phyloP scores from a whole-genome alignment of 371 early-diverging fungal genomes.

The Lichtheimia ramosa region DNA sequence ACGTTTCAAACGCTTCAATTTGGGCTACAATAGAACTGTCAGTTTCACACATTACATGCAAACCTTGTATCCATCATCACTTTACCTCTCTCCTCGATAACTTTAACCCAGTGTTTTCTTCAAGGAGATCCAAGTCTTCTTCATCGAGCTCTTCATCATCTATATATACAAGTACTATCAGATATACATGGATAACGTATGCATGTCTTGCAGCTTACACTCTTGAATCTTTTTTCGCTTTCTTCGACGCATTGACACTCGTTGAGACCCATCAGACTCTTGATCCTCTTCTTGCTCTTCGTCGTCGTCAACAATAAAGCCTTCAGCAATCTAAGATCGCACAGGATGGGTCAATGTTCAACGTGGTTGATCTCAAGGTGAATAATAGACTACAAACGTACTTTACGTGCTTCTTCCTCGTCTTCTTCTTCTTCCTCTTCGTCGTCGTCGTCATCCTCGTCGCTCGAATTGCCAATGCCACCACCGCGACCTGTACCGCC shows the following conservation, averaged over 20 bases:
- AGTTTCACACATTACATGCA: neutral
- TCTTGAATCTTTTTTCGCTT: constrained; percentile 52
- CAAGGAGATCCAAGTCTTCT: constrained; percentile 83
- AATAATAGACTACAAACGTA: constrained; percentile 3
- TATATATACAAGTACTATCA: constrained; percentile 7
- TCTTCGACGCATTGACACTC: constrained; percentile 41
- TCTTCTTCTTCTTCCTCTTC: constrained; percentile 63
- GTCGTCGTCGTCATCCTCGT: constrained; percentile 61
- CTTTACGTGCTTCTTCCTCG: constrained; percentile 56
- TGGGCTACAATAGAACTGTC: constrained; percentile 30
- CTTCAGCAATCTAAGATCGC: constrained; percentile 55
- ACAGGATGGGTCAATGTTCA: neutral
- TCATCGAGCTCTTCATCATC: constrained; percentile 79
- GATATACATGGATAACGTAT: neutral
- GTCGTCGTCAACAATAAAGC: constrained; percentile 69
- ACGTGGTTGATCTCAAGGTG: neutral
- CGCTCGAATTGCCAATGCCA: constrained; percentile 47
- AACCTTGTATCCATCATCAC: neutral
- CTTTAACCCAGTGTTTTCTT: constrained; percentile 80
- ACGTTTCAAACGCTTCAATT: constrained; percentile 72
- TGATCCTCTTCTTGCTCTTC: constrained; percentile 55
- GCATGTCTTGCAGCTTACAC: constrained; percentile 22
- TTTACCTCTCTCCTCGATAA: constrained; percentile 30
- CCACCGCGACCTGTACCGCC: constrained; percentile 43
- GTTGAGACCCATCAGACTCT: constrained; percentile 33